Evolutionary conservation across 768 basidiomycete species (phyloP).

Genomic region (Collybia sordida): DNA sequence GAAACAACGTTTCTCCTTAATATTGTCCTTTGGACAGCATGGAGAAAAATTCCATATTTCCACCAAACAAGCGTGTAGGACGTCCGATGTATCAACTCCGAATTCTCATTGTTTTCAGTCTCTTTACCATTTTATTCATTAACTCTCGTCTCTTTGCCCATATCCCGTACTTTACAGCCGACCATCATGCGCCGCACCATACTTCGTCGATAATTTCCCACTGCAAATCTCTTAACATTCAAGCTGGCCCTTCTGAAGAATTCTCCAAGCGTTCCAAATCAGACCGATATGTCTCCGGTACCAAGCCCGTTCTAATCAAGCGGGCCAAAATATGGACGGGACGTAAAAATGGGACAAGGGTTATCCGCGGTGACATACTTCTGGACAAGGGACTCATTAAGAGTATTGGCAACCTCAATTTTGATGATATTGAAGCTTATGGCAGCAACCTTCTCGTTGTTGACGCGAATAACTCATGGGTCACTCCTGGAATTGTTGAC

Average conservation of each 20-base stretch:
- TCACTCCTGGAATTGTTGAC: constrained; percentile 75
- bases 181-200: constrained; percentile 16
- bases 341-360: constrained; percentile 59
- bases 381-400: constrained; percentile 70
- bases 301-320: constrained; percentile 61
- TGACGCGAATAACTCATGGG: constrained; percentile 70
- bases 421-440: constrained; percentile 22
- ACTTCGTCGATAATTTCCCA: constrained; percentile 32
- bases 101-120: constrained; percentile 3
- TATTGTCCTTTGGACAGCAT: neutral
- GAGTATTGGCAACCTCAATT: constrained; percentile 48
- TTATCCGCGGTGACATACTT: constrained; percentile 65
- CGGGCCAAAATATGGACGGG: constrained; percentile 90
- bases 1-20: neutral
- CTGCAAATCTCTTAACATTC: constrained; percentile 41
- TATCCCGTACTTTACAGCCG: neutral
- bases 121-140: constrained; percentile 6
- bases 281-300: constrained; percentile 66
- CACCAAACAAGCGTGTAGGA: neutral
- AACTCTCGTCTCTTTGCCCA: neutral
- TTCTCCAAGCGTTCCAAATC: constrained; percentile 54
- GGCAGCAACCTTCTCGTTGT: constrained; percentile 45
- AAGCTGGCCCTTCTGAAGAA: constrained; percentile 42
- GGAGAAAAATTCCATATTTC: neutral
- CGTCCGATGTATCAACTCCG: neutral